These are phyloP conservation scores for Sporothrix mexicana DNA, from an alignment of 2,329 filamentous ascomycete species.

Conservation along the genomic window DNA sequence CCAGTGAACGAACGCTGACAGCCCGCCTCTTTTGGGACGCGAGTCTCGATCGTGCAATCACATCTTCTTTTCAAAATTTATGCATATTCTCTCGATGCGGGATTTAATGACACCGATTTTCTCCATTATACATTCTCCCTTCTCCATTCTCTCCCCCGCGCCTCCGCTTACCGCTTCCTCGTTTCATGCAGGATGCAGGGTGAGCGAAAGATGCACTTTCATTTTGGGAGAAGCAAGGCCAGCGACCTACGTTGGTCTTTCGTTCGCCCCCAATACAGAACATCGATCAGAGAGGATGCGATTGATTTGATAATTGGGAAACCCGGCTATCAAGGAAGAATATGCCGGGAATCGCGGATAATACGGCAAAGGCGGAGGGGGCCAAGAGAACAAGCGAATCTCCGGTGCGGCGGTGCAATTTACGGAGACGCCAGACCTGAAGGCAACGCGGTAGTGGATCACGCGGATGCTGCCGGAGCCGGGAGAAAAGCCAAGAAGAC, in stretches of 20 bases:
- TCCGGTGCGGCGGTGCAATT: background rate
- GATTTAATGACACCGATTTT: background rate
- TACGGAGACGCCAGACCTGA: background rate
- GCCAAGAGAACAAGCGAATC: background rate
- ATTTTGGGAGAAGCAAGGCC: background rate
- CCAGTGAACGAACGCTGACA: background rate
- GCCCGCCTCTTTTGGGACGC: background rate
- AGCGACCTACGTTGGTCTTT: background rate
- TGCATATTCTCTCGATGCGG: slow-evolving; percentile 10
- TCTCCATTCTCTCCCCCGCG: background rate
- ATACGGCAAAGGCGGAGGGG: background rate
- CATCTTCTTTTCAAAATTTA: background rate
- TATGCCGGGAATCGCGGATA: background rate
- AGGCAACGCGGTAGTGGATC: background rate
- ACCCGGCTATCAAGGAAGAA: background rate
- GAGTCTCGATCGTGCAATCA: no score
- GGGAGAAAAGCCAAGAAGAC: background rate
- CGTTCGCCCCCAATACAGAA: background rate
- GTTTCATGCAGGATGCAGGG: background rate
- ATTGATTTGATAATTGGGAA: background rate
- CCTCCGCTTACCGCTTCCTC: background rate
- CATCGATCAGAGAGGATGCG: background rate
- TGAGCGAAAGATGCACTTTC: slow-evolving; percentile 6
- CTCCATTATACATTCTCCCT: no score
- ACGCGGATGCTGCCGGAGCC: background rate